Evolutionary conservation across 2,329 filamentous ascomycete species (phyloP).

Genomic region (Polychaeton citri): DNA sequence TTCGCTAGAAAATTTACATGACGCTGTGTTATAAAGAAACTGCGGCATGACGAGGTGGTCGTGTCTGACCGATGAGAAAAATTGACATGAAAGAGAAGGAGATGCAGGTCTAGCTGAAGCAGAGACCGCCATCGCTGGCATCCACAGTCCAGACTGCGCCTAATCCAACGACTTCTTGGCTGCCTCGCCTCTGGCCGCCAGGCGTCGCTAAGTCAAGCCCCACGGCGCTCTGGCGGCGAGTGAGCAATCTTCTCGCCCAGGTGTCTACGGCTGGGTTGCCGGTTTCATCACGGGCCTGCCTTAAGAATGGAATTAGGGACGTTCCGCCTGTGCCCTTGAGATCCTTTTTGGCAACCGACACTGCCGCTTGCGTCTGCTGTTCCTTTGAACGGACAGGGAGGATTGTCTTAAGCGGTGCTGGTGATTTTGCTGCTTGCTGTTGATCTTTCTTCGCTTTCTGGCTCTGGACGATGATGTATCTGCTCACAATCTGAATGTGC

Average conservation of each 20-base stretch:
- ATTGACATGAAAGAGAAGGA: no score
- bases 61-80: no score
- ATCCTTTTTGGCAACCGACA: slow-evolving; percentile 32
- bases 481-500: slow-evolving; percentile 89
- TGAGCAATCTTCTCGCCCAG: slow-evolving; percentile 47
- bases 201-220: slow-evolving; percentile 1
- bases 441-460: slow-evolving; percentile 45
- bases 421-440: slow-evolving; percentile 15
- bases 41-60: no score
- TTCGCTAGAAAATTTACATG: no score
- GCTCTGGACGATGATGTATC: slow-evolving; percentile 87
- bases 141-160: slow-evolving; percentile 2
- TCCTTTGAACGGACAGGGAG: slow-evolving; percentile 10
- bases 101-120: slow-evolving; percentile 13
- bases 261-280: slow-evolving; percentile 72
- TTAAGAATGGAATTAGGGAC: slow-evolving; percentile 85
- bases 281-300: slow-evolving; percentile 93
- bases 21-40: no score
- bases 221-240: slow-evolving; percentile 26
- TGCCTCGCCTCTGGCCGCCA: background rate
- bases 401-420: slow-evolving; percentile 29
- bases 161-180: slow-evolving; percentile 1
- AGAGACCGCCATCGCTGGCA: slow-evolving; percentile 4
- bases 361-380: background rate
- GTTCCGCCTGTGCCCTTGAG: slow-evolving; percentile 88